Conservation (phyloP, 768 basidiomycete species). For the Podaxis sp. region DNA sequence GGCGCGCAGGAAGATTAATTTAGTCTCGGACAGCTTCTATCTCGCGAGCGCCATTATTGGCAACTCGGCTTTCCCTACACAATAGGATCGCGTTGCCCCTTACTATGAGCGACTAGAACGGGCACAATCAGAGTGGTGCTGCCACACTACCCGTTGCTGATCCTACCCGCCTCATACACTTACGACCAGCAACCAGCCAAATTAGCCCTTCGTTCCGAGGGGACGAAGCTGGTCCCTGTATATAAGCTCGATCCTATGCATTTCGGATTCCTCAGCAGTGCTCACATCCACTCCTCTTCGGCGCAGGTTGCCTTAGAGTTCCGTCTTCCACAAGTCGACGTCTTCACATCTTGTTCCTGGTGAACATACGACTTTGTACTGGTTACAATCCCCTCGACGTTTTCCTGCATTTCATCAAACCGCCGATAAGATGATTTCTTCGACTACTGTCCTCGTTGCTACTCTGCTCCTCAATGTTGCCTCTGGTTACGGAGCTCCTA, state of each 20-base stretch:
- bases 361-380: conserved; percentile 24
- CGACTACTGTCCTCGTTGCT: conserved; percentile 35
- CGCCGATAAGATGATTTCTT: conserved; percentile 38
- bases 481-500: conserved; percentile 36
- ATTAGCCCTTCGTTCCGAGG: neutral
- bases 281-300: conserved; percentile 40
- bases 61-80: too few species aligned
- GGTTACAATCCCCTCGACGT: conserved; percentile 25
- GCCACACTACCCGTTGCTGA: neutral
- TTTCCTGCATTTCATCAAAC: conserved; percentile 19
- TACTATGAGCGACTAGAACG: neutral
- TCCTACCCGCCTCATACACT: neutral
- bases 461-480: conserved; percentile 39
- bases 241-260: conserved; percentile 29
- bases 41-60: too few species aligned
- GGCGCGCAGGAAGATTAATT: too few species aligned
- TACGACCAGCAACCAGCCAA: conserved; percentile 1
- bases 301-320: conserved; percentile 47
- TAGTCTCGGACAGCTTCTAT: too few species aligned
- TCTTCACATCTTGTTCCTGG: conserved; percentile 26
- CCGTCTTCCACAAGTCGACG: conserved; percentile 41
- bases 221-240: conserved; percentile 20
- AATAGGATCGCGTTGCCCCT: too few species aligned
- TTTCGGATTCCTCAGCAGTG: conserved; percentile 40
- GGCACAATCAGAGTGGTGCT: neutral